These are phyloP conservation scores for Cotoneaster glaucophyllus DNA, from an alignment of 306 rosid genomes.

Conservation along the genomic window DNA sequence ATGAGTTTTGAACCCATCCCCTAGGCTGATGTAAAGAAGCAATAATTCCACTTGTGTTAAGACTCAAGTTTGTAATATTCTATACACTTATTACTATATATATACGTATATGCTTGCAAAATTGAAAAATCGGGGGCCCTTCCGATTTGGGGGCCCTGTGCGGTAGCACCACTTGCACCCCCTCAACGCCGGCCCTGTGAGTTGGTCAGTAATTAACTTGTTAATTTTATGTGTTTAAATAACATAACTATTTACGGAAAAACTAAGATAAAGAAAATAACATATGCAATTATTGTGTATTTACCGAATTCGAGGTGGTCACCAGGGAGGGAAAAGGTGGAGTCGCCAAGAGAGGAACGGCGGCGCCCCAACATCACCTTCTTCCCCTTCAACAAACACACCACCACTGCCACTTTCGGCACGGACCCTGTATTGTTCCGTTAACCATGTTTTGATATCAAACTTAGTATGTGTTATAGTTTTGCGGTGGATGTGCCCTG, in stretches of 20 bases:
- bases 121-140: too few relatives aligned
- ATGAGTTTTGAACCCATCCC: too few relatives aligned
- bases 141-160: too few relatives aligned
- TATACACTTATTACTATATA: too few relatives aligned
- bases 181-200: too few relatives aligned
- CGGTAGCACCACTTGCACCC: too few relatives aligned
- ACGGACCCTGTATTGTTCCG: neutral
- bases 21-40: too few relatives aligned
- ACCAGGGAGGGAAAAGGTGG: slow-evolving; percentile 36
- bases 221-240: neutral
- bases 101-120: too few relatives aligned
- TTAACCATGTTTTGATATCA: neutral
- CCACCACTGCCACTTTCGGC: slow-evolving; percentile 26
- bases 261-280: neutral
- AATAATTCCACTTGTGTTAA: too few relatives aligned
- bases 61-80: too few relatives aligned
- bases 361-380: slow-evolving; percentile 18
- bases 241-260: neutral
- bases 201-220: neutral
- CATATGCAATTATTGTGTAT: neutral
- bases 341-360: slow-evolving; percentile 24
- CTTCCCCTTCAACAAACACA: slow-evolving; percentile 12
- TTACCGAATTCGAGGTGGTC: slow-evolving; percentile 41
- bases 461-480: neutral
- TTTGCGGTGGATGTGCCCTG: neutral